phyloP scores from a whole-genome alignment of 2,329 filamentous ascomycete genomes.

The Diaporthe citri region DNA sequence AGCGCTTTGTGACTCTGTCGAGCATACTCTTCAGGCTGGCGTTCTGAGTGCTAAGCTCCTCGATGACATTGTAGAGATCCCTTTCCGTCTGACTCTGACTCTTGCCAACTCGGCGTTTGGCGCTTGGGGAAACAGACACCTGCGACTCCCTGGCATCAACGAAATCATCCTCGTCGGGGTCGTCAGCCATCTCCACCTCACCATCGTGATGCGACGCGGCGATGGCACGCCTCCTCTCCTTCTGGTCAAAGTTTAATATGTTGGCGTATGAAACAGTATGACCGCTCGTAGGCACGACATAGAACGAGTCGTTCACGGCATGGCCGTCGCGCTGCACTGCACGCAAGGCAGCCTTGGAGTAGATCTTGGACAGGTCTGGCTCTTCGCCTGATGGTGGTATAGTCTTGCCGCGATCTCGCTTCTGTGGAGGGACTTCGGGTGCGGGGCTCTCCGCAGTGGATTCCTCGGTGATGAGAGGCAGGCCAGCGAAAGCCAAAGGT shows the following conservation, averaged over 20 bases:
- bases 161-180: constrained; percentile 86
- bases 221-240: constrained; percentile 70
- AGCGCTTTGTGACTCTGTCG: constrained; percentile 85
- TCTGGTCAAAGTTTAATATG: constrained; percentile 80
- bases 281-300: constrained; percentile 91
- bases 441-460: constrained; percentile 50
- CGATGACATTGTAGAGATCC: constrained; percentile 76
- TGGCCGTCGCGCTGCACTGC: constrained; percentile 80
- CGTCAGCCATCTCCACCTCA: constrained; percentile 58
- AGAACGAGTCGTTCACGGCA: constrained; percentile 82
- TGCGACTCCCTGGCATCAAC: constrained; percentile 85
- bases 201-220: constrained; percentile 61
- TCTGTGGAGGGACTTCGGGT: constrained; percentile 55
- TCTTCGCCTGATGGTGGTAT: constrained; percentile 58
- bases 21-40: constrained; percentile 85
- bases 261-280: constrained; percentile 94
- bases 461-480: constrained; percentile 78
- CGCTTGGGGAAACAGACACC: constrained; percentile 56
- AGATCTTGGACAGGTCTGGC: constrained; percentile 85
- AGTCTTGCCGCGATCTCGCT: constrained; percentile 51
- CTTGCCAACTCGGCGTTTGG: constrained; percentile 56
- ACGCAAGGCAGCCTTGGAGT: constrained; percentile 86
- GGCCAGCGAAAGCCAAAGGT: constrained; percentile 90
- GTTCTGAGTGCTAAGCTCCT: constrained; percentile 92
- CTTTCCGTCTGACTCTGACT: constrained; percentile 56